Base-by-base conservation (phyloP, 2,329 filamentous ascomycete species). In the Aspergillus tubingensis region DNA sequence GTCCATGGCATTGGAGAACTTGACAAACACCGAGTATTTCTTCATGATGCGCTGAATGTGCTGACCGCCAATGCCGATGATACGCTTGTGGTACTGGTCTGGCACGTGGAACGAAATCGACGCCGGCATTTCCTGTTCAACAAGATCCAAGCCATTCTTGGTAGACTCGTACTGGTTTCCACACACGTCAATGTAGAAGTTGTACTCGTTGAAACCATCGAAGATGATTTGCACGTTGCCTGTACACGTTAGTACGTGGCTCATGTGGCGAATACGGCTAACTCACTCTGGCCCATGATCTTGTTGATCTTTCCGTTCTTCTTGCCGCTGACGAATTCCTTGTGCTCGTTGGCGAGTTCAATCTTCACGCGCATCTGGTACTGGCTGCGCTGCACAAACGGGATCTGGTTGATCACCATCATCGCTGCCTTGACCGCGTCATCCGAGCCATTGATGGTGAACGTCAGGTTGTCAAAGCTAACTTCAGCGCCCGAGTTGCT, bases 301-400 rank as follows among this genome's bases (percentile, higher is more conserved):
- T 99, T 99, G 84, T 99, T 99, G 79, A 99, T 99, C 81, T 99
- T 99, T 78, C 95, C 95, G 71, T 99, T 99, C 83, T 99, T 99
- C 84, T 99, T 99, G 68, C 95, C 95, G 69, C 93, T 97, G 59
- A 99, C 95, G 74, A 99, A 99, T 74, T 99, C 95, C 78, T 99
- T 99, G 82, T 99, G 95, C 80, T 99, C 95, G 73, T 98, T 98
- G 72, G 95, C 95, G 59, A 99, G 88, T 81, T 99, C 95, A 64
- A 99, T 96, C 82, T 98, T 98, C 73, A 99, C 94, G 59, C 93
- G 88, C 74, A 99, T 96, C 74, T 96, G 93, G 72, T 96, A 96
- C 67, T 91, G 91, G 44, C 90, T 88, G 69, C 92, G 90, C 66
- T 89, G 89, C 62, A 96, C 91, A 71, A 97, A 96, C 44, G 91